phyloP scores from a whole-genome alignment of 1,139 yeast genomes.

The Lodderomyces theae region DNA sequence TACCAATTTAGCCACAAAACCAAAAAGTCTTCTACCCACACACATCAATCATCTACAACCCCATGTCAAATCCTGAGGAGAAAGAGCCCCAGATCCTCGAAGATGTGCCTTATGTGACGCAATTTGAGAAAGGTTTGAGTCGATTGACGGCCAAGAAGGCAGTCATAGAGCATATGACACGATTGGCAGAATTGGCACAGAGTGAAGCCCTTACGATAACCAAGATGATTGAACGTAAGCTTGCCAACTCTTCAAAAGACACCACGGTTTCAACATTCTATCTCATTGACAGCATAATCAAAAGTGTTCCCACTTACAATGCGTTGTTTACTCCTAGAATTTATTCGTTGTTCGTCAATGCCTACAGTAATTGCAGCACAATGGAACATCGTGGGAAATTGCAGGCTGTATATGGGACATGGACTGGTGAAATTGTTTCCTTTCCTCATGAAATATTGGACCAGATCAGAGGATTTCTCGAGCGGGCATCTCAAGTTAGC shows the following conservation, averaged over 20 bases:
- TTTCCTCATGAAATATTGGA: slow-evolving; percentile 30
- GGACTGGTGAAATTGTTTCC: slow-evolving; percentile 36
- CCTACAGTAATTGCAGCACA: slow-evolving; percentile 40
- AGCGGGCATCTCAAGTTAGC: slow-evolving; percentile 34
- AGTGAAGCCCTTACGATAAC: slow-evolving; percentile 30
- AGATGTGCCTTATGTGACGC: background rate
- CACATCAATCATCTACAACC: background rate
- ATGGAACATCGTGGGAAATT: slow-evolving; percentile 24
- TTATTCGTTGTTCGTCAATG: slow-evolving; percentile 35
- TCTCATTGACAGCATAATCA: slow-evolving; percentile 36
- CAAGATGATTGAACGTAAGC: slow-evolving; percentile 33
- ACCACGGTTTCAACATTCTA: slow-evolving; percentile 39
- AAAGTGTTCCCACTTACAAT: slow-evolving; percentile 31
- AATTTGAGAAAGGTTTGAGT: slow-evolving; percentile 28
- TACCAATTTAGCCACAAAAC: too few relatives aligned
- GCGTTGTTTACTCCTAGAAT: slow-evolving; percentile 34
- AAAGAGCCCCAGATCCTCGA: background rate
- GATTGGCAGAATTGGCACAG: slow-evolving; percentile 35
- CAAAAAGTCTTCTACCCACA: background rate
- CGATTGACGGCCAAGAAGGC: slow-evolving; percentile 41
- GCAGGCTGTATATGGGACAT: slow-evolving; percentile 35
- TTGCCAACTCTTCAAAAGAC: slow-evolving; percentile 36
- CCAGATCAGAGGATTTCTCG: slow-evolving; percentile 40
- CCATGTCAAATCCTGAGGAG: background rate
- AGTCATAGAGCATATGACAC: slow-evolving; percentile 39